phyloP scores from a whole-genome alignment of 2,329 filamentous ascomycete species.

The Cadophora luteo-olivacea region DNA sequence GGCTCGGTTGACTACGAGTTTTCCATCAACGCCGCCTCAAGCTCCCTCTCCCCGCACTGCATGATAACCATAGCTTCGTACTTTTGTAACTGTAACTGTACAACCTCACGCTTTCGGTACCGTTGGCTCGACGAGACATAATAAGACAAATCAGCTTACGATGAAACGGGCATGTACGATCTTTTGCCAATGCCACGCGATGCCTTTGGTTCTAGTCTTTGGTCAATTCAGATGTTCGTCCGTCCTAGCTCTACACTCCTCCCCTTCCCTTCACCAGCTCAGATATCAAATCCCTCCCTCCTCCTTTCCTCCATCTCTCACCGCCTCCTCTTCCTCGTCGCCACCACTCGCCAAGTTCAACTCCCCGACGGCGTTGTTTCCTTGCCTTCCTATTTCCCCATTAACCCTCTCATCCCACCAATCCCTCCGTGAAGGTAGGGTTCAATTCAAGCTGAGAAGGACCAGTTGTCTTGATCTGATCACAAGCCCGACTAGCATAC shows the following conservation, averaged over 20 bases:
- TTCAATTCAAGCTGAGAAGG: slow-evolving; percentile 4
- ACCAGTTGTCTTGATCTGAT: slow-evolving; percentile 7
- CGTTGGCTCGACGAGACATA: neutral
- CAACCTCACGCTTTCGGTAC: neutral
- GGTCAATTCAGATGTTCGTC: neutral
- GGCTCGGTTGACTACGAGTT: neutral
- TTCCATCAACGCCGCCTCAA: slow-evolving; percentile 4
- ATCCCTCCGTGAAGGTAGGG: neutral
- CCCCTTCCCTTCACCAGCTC: neutral
- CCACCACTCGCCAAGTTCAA: slow-evolving; percentile 2
- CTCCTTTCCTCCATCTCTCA: slow-evolving; percentile 6
- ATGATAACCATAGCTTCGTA: neutral
- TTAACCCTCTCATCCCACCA: neutral
- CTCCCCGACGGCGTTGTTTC: neutral
- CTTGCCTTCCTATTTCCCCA: neutral
- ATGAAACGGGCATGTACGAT: slow-evolving; percentile 9
- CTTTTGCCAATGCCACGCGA: neutral
- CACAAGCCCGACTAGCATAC: slow-evolving; percentile 9
- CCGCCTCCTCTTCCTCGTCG: neutral
- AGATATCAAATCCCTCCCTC: neutral
- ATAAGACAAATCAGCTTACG: neutral
- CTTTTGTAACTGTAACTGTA: neutral
- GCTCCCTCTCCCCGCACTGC: neutral
- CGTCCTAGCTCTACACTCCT: neutral
- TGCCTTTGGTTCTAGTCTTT: neutral